Evolutionary conservation across 1,284 basidiomycete species (phyloP), one percentile per base, ranked within the genome.

Genomic region (Sanguinoderma infundibulare): DNA sequence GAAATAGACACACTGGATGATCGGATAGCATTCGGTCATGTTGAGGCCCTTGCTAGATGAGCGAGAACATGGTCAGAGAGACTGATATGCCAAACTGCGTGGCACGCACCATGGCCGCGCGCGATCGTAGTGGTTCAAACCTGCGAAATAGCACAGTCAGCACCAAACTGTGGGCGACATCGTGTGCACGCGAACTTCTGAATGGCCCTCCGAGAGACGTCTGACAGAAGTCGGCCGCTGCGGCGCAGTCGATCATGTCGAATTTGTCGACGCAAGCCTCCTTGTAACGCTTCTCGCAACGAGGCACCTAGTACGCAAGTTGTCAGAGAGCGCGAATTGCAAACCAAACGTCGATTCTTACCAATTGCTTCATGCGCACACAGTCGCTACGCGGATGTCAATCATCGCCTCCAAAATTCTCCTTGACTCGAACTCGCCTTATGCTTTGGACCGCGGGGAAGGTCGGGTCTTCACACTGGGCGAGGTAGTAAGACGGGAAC

Each of bases 221-320:
- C 1, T 34, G 6, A 69, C 83, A 83, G 70, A 81, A 83, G 1
- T 52, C 51, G 5, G 67, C 28, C 1, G 81, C 81, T 4, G 78
- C 77, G 2, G 61, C 52, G 63, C 82, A 84, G 36, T 73, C 71
- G 30, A 80, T 78, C 17, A 67, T 67, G 63, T 84, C 81, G 56
- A 69, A 71, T n/a, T 57, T 67, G 32, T 77, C 72, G 38, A 69
- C 57, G 60, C 76, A 78, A 2, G 67, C 60, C 35, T 69, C 69
- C 47, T 71, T 61, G 17, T 69, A 50, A 64, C 69, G 71, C 53
- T 69, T 64, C 26, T 71, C 55, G 65, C 77, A 77, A 5, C 75
- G 69, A 1, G 70, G 67, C 10, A 75, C 44, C 74, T 72, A 30
- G n/a, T n/a, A n/a, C n/a, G n/a, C n/a, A n/a, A n/a, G n/a, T n/a